A percentile compares a stretch with the other conserved stretches of the same genome.
These are phyloP conservation scores for Nannizziopsis arthrosporioides DNA, from an alignment of 2,329 filamentous ascomycete species.

Conservation along the genomic window DNA sequence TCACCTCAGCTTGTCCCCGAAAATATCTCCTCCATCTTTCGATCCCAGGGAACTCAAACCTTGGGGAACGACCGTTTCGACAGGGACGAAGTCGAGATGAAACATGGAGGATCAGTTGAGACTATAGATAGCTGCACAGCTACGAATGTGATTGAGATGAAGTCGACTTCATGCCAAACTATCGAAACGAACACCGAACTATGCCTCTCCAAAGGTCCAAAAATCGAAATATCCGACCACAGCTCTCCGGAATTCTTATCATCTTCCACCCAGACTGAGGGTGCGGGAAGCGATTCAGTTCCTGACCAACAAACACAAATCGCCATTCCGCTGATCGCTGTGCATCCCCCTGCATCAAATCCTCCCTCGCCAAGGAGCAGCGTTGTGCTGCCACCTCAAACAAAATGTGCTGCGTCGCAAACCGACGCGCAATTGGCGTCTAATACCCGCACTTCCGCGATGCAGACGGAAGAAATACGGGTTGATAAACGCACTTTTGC, in stretches of 20 bases:
- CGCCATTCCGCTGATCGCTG: slow-evolving; percentile 75
- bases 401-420: slow-evolving; percentile 74
- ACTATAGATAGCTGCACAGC: slow-evolving; percentile 25
- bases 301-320: slow-evolving; percentile 9
- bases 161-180: slow-evolving; percentile 36
- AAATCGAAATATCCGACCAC: slow-evolving; percentile 11
- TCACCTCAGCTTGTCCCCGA: slow-evolving; percentile 52
- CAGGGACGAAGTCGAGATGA: background rate
- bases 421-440: slow-evolving; percentile 46
- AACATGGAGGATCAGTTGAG: slow-evolving; percentile 8
- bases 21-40: background rate
- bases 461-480: slow-evolving; percentile 87
- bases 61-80: background rate
- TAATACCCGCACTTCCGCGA: slow-evolving; percentile 43
- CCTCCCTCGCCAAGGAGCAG: slow-evolving; percentile 67
- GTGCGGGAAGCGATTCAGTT: slow-evolving; percentile 1
- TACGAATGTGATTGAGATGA: slow-evolving; percentile 26
- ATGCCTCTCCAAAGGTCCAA: slow-evolving; percentile 24
- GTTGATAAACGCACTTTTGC: slow-evolving; percentile 70
- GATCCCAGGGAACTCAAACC: slow-evolving; percentile 5
- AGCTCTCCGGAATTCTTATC: slow-evolving; percentile 12
- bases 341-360: slow-evolving; percentile 75
- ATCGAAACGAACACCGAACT: slow-evolving; percentile 28
- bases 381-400: slow-evolving; percentile 64
- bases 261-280: slow-evolving; percentile 26